A percentile compares a stretch with the other conserved stretches of the same genome.
These are phyloP conservation scores for Tuber indicum DNA, from an alignment of 495 filamentous ascomycete genomes.

Conservation along the genomic window DNA sequence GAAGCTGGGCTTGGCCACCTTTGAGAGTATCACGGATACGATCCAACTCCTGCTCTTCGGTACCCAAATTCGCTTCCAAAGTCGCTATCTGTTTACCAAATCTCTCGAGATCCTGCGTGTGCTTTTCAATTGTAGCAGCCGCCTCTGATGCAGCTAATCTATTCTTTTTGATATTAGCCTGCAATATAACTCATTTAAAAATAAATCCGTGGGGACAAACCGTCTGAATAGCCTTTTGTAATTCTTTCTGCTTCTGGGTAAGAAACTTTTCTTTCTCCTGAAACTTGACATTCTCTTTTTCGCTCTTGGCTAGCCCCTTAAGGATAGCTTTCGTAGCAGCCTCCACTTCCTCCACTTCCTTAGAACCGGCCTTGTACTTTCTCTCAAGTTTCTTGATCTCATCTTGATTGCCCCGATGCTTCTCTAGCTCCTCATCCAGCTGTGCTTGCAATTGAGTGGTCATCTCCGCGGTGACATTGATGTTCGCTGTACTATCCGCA, in stretches of 20 bases:
- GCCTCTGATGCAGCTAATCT: constrained; percentile 66
- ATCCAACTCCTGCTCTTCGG: constrained; percentile 74
- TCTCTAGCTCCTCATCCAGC: constrained; percentile 81
- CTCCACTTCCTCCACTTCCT: constrained; percentile 63
- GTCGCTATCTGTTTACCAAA: constrained; percentile 61
- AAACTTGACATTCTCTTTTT: constrained; percentile 93
- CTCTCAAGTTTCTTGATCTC: constrained; percentile 85
- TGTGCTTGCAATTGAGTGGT: constrained; percentile 83
- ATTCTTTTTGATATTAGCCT: constrained; percentile 39
- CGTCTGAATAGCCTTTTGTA: constrained; percentile 77
- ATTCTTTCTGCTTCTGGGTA: constrained; percentile 80
- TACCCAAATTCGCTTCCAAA: constrained; percentile 65
- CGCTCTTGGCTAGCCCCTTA: constrained; percentile 85
- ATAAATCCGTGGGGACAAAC: constrained; percentile 3
- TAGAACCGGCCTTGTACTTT: constrained; percentile 68
- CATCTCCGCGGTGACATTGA: constrained; percentile 82
- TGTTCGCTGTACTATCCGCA: constrained; percentile 75
- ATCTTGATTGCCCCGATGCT: constrained; percentile 83
- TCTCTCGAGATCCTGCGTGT: constrained; percentile 67
- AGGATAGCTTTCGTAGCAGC: constrained; percentile 69
- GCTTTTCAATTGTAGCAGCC: constrained; percentile 67
- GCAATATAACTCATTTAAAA: not conserved
- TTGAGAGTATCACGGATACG: constrained; percentile 76
- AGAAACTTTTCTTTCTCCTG: constrained; percentile 97
- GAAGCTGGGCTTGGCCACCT: constrained; percentile 45